Percentiles rank a stretch among this genome's conserved stretches.
Evolutionary conservation across 2,329 filamentous ascomycete species (phyloP).

Genomic region (Colletotrichum cereale): DNA sequence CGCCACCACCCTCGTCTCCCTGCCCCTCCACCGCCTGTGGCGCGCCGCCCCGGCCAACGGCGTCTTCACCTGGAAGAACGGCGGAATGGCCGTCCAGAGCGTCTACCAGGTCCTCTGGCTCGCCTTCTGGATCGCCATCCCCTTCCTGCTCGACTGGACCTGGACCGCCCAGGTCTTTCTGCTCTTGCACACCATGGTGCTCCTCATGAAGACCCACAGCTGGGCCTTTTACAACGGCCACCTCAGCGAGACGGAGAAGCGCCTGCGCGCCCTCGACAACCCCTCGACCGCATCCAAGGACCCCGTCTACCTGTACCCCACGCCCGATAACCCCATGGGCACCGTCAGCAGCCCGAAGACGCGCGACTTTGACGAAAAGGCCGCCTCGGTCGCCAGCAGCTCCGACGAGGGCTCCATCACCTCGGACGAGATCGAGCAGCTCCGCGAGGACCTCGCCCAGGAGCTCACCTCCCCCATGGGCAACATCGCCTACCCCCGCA

Average conservation of each 20-base stretch:
- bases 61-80: conserved; percentile 77
- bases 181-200: conserved; percentile 87
- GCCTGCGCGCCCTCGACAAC: conserved; percentile 82
- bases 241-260: conserved; percentile 86
- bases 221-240: conserved; percentile 99
- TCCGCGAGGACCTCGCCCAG: conserved; percentile 88
- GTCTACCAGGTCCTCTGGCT: conserved; percentile 86
- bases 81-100: conserved; percentile 87
- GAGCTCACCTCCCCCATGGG: conserved; percentile 94
- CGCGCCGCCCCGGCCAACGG: conserved; percentile 63
- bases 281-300: conserved; percentile 69
- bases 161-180: conserved; percentile 99
- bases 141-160: conserved; percentile 89
- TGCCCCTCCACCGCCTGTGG: conserved; percentile 80
- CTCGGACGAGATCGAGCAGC: conserved; percentile 69
- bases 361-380: conserved; percentile 42
- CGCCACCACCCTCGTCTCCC: conserved; percentile 74
- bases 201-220: conserved; percentile 99
- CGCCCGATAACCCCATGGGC: conserved; percentile 65
- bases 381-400: conserved; percentile 35
- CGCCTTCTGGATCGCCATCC: conserved; percentile 83
- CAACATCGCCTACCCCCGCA: conserved; percentile 88
- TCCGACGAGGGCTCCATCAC: conserved; percentile 49
- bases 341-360: conserved; percentile 45
- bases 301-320: conserved; percentile 83